phyloP scores from a whole-genome alignment of 2,329 filamentous ascomycete genomes.

The Lasiodiplodia sp. region DNA sequence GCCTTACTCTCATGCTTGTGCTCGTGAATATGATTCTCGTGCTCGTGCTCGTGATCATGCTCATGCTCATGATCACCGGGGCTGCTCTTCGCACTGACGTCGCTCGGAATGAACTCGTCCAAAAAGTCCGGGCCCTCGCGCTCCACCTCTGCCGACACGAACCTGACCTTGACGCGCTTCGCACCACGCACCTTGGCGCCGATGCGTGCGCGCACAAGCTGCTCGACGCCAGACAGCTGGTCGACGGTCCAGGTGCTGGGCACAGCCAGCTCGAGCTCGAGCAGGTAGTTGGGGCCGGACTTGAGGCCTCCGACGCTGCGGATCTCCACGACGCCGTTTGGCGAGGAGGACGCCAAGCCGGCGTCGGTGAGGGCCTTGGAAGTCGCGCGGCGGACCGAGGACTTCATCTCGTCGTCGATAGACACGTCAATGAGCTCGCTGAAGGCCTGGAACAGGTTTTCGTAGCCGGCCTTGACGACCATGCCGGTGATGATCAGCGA shows the following conservation, averaged over 20 bases:
- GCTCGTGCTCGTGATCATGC: slow-evolving; percentile 36
- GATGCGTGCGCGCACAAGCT: slow-evolving; percentile 73
- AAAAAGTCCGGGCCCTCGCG: slow-evolving; percentile 62
- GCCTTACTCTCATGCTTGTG: slow-evolving; percentile 35
- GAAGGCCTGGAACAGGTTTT: slow-evolving; percentile 82
- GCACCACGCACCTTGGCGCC: slow-evolving; percentile 83
- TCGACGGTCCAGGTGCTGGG: slow-evolving; percentile 79
- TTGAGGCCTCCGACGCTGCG: slow-evolving; percentile 88
- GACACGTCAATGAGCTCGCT: slow-evolving; percentile 90
- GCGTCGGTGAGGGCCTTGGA: slow-evolving; percentile 40
- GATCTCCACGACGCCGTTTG: slow-evolving; percentile 59
- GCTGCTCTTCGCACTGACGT: slow-evolving; percentile 40
- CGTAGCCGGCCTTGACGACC: slow-evolving; percentile 88
- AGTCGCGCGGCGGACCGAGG: slow-evolving; percentile 71
- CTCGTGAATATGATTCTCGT: slow-evolving; percentile 40
- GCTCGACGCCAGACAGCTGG: slow-evolving; percentile 74
- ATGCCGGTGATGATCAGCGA: slow-evolving; percentile 91
- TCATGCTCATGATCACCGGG: slow-evolving; percentile 42
- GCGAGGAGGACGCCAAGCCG: neutral
- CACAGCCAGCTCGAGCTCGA: slow-evolving; percentile 86
- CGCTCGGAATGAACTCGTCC: slow-evolving; percentile 67
- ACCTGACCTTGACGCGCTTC: slow-evolving; percentile 81
- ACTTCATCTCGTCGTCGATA: slow-evolving; percentile 84
- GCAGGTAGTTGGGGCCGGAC: slow-evolving; percentile 93
- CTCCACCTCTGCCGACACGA: slow-evolving; percentile 67